Percentiles rank a stretch among this genome's conserved stretches.
phyloP scores from a whole-genome alignment of 805 yeast genomes.

The Candida insectalens region DNA sequence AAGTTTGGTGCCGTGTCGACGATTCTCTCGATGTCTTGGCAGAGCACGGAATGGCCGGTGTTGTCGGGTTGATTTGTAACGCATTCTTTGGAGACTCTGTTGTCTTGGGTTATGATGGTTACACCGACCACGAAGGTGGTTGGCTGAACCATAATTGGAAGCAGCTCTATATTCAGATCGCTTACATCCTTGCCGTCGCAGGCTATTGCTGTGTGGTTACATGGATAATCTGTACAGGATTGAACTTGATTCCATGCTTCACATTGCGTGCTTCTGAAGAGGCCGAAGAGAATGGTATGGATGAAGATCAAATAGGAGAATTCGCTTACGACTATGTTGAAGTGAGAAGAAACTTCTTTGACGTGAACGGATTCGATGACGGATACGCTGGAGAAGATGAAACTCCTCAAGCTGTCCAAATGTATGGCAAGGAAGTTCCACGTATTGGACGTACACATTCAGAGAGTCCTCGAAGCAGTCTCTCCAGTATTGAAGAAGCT shows the following conservation, averaged over 20 bases:
- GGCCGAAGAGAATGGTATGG: slow-evolving; percentile 84
- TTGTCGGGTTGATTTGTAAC: slow-evolving; percentile 81
- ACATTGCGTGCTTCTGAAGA: slow-evolving; percentile 72
- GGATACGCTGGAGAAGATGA: too few relatives aligned
- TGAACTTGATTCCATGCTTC: slow-evolving; percentile 75
- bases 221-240: slow-evolving; percentile 59
- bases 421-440: too few relatives aligned
- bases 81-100: slow-evolving; percentile 81
- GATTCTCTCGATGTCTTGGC: slow-evolving; percentile 93
- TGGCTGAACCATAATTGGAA: slow-evolving; percentile 88
- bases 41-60: slow-evolving; percentile 98
- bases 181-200: slow-evolving; percentile 62
- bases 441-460: too few relatives aligned
- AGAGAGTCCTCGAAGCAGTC: too few relatives aligned
- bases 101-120: slow-evolving; percentile 86
- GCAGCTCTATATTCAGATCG: slow-evolving; percentile 85
- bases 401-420: neutral
- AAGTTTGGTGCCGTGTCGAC: slow-evolving; percentile 72
- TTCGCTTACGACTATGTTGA: slow-evolving; percentile 98
- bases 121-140: slow-evolving; percentile 79
- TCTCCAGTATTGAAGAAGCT: too few relatives aligned
- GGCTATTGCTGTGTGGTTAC: slow-evolving; percentile 77
- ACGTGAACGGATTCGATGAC: slow-evolving; percentile 17
- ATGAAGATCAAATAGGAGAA: slow-evolving; percentile 96
- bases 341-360: slow-evolving; percentile 83